These are phyloP conservation scores for Syzygium jambos DNA, from an alignment of 345 rosid species.

Conservation along the genomic window DNA sequence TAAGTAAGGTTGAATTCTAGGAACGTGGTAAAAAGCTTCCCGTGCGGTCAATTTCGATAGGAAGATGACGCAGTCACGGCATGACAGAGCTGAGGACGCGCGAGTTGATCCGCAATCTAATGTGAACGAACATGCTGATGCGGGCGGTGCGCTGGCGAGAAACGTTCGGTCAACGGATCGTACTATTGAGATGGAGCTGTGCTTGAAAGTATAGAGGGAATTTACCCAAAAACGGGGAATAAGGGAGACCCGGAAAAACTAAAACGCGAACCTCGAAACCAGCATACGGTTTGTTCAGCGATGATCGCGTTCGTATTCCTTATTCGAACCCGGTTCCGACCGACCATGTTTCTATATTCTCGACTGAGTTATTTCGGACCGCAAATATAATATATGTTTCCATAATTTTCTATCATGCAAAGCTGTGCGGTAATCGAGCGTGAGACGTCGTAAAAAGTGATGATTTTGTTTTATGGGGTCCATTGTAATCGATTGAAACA, in stretches of 20 bases:
- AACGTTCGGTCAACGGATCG: neutral
- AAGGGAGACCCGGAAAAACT: neutral
- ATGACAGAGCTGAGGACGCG: neutral
- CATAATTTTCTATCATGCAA: neutral
- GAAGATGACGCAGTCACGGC: neutral
- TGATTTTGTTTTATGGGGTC: neutral
- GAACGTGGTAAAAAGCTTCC: no score
- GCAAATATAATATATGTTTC: neutral
- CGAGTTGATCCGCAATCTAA: neutral
- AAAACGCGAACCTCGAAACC: neutral
- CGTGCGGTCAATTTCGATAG: neutral
- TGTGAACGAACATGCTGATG: neutral
- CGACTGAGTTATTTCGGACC: neutral
- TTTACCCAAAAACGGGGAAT: neutral
- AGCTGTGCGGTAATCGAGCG: neutral
- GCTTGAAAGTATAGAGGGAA: neutral
- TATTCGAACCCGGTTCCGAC: neutral
- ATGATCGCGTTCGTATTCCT: neutral
- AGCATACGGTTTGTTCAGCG: neutral
- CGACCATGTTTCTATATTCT: neutral
- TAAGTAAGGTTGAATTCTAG: no score
- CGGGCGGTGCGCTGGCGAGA: fast-evolving
- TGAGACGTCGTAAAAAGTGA: neutral
- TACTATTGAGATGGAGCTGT: neutral
- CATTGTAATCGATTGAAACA: neutral